Conservation (phyloP, 176 grass and related monocot genomes). For the Bolboschoenus planiculmis region DNA sequence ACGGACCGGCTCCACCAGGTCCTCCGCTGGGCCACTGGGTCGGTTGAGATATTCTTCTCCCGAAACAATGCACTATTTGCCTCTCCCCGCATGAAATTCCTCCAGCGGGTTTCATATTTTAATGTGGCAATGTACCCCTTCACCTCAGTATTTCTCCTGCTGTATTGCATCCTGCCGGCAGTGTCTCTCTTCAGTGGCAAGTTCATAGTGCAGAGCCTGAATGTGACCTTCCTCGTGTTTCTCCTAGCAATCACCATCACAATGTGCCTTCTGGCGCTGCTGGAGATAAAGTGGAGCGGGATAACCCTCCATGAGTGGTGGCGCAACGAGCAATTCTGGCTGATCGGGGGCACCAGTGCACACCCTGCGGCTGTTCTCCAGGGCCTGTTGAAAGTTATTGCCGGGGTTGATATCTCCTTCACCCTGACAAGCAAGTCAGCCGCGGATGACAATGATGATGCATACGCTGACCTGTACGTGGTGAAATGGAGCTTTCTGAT, state of each 20-base stretch:
- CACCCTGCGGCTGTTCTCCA: constrained; percentile 78
- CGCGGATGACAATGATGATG: constrained; percentile 37
- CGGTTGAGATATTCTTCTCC: constrained; percentile 99
- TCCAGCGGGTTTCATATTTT: constrained; percentile 83
- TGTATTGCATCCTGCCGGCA: constrained; percentile 83
- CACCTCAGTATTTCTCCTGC: constrained; percentile 76
- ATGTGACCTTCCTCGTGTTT: constrained; percentile 56
- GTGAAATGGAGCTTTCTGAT: constrained; percentile 89
- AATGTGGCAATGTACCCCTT: constrained; percentile 93
- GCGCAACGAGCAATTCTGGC: constrained; percentile 97
- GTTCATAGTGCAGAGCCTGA: constrained; percentile 77
- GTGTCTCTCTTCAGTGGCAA: constrained; percentile 86
- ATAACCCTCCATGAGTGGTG: constrained; percentile 97
- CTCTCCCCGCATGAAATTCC: constrained; percentile 72
- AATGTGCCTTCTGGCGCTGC: constrained; percentile 69
- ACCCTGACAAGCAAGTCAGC: constrained; percentile 69
- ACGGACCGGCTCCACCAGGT: constrained; percentile 81
- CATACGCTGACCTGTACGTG: constrained; percentile 66
- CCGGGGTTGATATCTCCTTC: constrained; percentile 91
- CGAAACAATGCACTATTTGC: constrained; percentile 85
- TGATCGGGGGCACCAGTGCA: constrained; percentile 89
- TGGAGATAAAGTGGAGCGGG: constrained; percentile 94
- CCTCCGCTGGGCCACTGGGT: constrained; percentile 93
- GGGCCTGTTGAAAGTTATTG: constrained; percentile 85
- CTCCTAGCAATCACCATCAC: constrained; percentile 71